Base-by-base conservation (phyloP, 805 yeast species). In the Kuraishia cidri region DNA sequence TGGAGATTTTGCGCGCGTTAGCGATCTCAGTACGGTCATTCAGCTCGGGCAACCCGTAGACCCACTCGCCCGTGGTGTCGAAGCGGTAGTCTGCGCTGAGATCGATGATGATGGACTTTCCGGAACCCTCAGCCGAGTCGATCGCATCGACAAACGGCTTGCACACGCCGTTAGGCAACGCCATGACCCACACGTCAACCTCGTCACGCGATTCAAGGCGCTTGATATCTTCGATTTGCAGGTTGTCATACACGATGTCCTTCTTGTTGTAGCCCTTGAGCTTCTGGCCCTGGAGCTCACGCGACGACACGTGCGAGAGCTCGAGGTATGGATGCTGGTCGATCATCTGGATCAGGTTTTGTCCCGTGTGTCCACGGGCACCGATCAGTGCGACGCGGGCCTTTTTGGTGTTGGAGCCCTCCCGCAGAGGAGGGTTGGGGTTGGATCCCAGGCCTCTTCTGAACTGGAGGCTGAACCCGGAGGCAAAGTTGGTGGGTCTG, bases 151-250 rank as follows among this genome's bases (percentile, higher is more conserved):
- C 92, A 54, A 83, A 82, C 35, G 87, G 92, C 52, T 78, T 77
- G 52, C 97, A 92, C 24, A 92, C 96, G 31, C 96, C 97, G 55
- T 92, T 92, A 42, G 99, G 99, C 48, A 92, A 70, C 2, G 98
- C 98, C 98, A 94, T 92, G 18, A 94, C 94, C 98, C 99, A 92
- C 33, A 88, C 80, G 50, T 92, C 98, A 37, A 92, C 84, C 34
- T 74, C 83, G 31, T 77, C 74, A 30, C 75, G 64, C 42, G 76
- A 69, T 58, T 90, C 98, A 40, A 92, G 61, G 42, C 66, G 61
- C 50, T 75, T 75, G 43, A 92, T 80, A 46, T 92, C 97, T 49
- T 86, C 96, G 29, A 79, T 71, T 52, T 80, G 88, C 46, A 92
- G 66, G 58, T 88, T 92, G 40, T 84, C 84, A 60, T 92, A 92